These are phyloP conservation scores for Sugiyamaella neomexicana DNA, from an alignment of 1,139 yeast species.

Conservation along the genomic window DNA sequence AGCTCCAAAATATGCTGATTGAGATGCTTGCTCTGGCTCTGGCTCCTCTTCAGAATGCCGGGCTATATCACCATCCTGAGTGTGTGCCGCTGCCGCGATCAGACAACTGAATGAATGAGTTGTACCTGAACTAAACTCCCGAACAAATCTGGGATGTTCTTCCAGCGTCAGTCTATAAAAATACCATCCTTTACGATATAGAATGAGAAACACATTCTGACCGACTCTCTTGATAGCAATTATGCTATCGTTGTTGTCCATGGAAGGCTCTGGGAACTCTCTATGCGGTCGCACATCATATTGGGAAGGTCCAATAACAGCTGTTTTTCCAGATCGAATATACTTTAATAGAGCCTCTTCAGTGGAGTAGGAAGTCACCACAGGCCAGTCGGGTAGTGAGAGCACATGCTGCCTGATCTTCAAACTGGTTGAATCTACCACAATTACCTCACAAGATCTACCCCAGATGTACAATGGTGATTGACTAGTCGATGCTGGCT, in stretches of 20 bases:
- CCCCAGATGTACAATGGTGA: slow-evolving; percentile 10
- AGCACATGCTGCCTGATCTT: background rate
- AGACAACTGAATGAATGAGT: slow-evolving; percentile 22
- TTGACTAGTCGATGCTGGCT: background rate
- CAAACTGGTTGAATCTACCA: background rate
- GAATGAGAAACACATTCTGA: slow-evolving; percentile 8
- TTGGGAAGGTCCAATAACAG: background rate
- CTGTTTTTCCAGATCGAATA: background rate
- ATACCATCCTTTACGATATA: slow-evolving; percentile 9
- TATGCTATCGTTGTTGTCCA: background rate
- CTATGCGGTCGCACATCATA: background rate
- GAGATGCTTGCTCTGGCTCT: slow-evolving; percentile 1
- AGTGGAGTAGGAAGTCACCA: slow-evolving; percentile 2
- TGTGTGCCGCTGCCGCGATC: slow-evolving; percentile 17
- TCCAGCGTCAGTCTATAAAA: slow-evolving; percentile 5
- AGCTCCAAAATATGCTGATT: slow-evolving; percentile 26
- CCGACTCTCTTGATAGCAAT: background rate
- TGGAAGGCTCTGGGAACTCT: background rate
- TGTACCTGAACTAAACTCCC: slow-evolving; percentile 30
- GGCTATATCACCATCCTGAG: no score
- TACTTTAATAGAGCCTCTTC: background rate
- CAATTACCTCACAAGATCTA: slow-evolving; percentile 8
- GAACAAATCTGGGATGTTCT: background rate
- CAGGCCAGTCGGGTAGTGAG: slow-evolving; percentile 13
- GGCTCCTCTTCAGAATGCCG: no score